phyloP scores from a whole-genome alignment of 1,284 basidiomycete genomes.

The Ganoderma leucocontextum region DNA sequence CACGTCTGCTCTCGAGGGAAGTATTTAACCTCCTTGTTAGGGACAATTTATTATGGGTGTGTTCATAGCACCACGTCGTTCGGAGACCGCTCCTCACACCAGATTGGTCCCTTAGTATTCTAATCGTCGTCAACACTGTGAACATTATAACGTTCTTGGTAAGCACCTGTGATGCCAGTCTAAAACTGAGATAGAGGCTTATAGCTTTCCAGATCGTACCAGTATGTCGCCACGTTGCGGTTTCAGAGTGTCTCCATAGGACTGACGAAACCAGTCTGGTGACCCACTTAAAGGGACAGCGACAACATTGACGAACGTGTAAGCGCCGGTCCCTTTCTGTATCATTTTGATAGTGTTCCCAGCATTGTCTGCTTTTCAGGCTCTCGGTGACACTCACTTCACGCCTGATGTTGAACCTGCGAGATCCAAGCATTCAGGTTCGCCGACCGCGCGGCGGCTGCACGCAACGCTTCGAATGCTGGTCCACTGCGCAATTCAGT shows the following conservation, averaged over 20 bases:
- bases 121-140: conserved; percentile 10
- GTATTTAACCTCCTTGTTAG: neutral
- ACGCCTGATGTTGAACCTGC: conserved; percentile 30
- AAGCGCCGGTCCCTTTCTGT: neutral
- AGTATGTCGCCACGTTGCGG: neutral
- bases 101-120: neutral
- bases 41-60: conserved; percentile 16
- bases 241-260: neutral
- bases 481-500: conserved; percentile 27
- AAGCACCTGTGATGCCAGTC: neutral
- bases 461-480: conserved; percentile 11
- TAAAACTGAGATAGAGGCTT: neutral
- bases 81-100: neutral
- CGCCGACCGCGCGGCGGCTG: conserved; percentile 10
- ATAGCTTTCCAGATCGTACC: conserved; percentile 1
- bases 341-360: neutral
- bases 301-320: conserved; percentile 28
- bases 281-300: conserved; percentile 27
- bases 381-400: conserved; percentile 28
- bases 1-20: neutral
- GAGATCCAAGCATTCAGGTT: conserved; percentile 22
- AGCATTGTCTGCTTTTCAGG: conserved; percentile 3
- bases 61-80: neutral
- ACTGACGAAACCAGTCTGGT: conserved; percentile 16
- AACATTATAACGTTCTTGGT: conserved; percentile 14